Evolutionary conservation across 345 rosid genomes (phyloP).

Genomic region (Ricinus communis): DNA sequence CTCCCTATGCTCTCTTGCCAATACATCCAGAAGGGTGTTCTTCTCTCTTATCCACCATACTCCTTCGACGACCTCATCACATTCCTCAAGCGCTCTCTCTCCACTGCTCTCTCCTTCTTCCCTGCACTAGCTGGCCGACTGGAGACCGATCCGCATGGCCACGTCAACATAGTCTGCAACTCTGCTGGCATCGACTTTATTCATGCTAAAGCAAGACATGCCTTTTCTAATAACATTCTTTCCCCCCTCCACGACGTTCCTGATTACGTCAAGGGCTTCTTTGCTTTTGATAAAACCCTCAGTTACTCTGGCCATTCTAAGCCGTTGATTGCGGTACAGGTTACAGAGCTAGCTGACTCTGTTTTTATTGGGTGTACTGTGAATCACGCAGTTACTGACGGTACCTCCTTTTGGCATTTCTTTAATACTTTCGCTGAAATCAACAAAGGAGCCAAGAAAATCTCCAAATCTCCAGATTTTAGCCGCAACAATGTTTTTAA

Average conservation of each 20-base stretch:
- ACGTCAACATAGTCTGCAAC: slow-evolving; percentile 65
- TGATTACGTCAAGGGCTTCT: slow-evolving; percentile 60
- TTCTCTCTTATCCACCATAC: slow-evolving; percentile 50
- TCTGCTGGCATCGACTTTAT: slow-evolving; percentile 75
- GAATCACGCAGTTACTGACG: slow-evolving; percentile 86
- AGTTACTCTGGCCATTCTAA: slow-evolving; percentile 77
- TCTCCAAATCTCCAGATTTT: slow-evolving; percentile 66
- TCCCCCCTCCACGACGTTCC: slow-evolving; percentile 61
- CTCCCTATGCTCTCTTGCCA: slow-evolving; percentile 97
- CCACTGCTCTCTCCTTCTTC: slow-evolving; percentile 67
- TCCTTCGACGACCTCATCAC: slow-evolving; percentile 42
- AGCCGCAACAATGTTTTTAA: slow-evolving; percentile 58
- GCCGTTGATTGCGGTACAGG: slow-evolving; percentile 79
- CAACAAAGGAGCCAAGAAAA: slow-evolving; percentile 54
- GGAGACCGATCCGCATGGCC: slow-evolving; percentile 56
- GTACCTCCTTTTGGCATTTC: slow-evolving; percentile 96
- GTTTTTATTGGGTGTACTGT: slow-evolving; percentile 76
- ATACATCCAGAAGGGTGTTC: slow-evolving; percentile 93
- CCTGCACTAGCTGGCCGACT: slow-evolving; percentile 87
- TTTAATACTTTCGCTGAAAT: slow-evolving; percentile 82
- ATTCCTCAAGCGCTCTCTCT: slow-evolving; percentile 61
- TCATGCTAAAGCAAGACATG: slow-evolving; percentile 49
- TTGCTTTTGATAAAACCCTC: slow-evolving; percentile 62
- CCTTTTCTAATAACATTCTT: slow-evolving; percentile 42
- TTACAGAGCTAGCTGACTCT: slow-evolving; percentile 74